Evolutionary conservation across 257 asterid species (phyloP), one percentile per base, ranked within the genome.

Genomic region (Echites panduratus): DNA sequence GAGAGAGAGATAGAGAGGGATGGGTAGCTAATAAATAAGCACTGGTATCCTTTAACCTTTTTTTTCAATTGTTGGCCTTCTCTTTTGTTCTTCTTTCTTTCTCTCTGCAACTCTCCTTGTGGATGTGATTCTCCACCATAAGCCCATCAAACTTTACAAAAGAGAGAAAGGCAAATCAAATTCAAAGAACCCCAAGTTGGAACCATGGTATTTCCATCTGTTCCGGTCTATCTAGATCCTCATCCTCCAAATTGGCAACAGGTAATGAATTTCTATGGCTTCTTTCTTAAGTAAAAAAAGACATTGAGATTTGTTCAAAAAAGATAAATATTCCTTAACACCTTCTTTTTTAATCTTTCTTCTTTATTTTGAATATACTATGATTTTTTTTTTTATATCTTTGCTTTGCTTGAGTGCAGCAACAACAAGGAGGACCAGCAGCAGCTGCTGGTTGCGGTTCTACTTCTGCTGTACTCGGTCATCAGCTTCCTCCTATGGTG

Each of bases 211-310:
- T 83, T 77, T 78, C 70, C 87, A 71, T 69, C 87, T 69, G 65
- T 77, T 80, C 87, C 87, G 6, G 41, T 72, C 78, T 80, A 83
- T 66, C 75, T 77, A 74, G 87, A 83, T 83, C 81, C 79, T 74
- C 78, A 79, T 83, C 82, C 78, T 74, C 79, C 84, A 68, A 83
- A 65, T 66, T 83, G 82, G 87, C 80, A 75, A 43, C 84, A 75
- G 82, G 84, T 77, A 80, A 32, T 44, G 47, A 32, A 38, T 63
- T 72, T 77, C 53, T 35, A 41, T 58, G 50, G 50, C 16, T 16
- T 13, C n/a, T 49, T 19, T 52, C 35, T n/a, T 43, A 14, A 57
- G 11, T 13, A n/a, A 65, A 68, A 59, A 54, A 13, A 22, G 19
- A 14, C 13, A 10, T 52, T 27, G 52, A 63, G 38, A 32, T 41